Evolutionary conservation across 2,329 filamentous ascomycete genomes (phyloP), one percentile per base, ranked within the genome.

Genomic region (Alternaria incomplexa): DNA sequence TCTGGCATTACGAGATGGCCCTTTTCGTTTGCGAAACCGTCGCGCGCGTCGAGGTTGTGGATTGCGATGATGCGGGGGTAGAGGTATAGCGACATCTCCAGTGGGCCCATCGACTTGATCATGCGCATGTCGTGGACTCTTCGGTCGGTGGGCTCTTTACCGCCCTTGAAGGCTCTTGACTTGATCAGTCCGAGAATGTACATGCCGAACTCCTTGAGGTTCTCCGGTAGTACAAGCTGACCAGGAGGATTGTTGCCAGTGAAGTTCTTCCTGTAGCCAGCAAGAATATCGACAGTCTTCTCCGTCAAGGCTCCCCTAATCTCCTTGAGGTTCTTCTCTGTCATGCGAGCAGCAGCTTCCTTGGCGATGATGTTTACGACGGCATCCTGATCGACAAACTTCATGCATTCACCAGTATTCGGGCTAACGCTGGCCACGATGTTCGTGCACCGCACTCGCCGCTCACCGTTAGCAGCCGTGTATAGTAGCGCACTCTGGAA

Each of bases 401-500:
- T 96, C 88, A 98, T 93, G 23, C 85, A 86, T 64, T 97, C 93
- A 65, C 92, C 88, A 12, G 93, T 90, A 58, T 89, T 90, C 69
- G 97, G 93, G 67, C 91, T 96, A 43, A 98, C 93, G 61, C 92
- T 95, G 2, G 96, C 95, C 60, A 99, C 95, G 25, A 96, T 86
- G 77, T 99, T 99, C 76, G 90, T 93, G 81, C 96, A 99, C 62
- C 96, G 87, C 52, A 99, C 96, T 57, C 96, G 88, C 52, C 96
- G 90, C 81, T 99, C 90, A 5, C 96, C 96, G 54, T 87, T 90
- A 5, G 93, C 92, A 5, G 95, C 96, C 1, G 96, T 99, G 82
- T 99, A 99, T 2, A 99, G 87, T 3, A 99, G 84, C 2, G 96
- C 96, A 22, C 92, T 93, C 79, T 99, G 96, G 86, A 99, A 99